These are phyloP conservation scores for Dactylonectria estremocensis DNA, from an alignment of 2,329 filamentous ascomycete genomes.

Conservation along the genomic window DNA sequence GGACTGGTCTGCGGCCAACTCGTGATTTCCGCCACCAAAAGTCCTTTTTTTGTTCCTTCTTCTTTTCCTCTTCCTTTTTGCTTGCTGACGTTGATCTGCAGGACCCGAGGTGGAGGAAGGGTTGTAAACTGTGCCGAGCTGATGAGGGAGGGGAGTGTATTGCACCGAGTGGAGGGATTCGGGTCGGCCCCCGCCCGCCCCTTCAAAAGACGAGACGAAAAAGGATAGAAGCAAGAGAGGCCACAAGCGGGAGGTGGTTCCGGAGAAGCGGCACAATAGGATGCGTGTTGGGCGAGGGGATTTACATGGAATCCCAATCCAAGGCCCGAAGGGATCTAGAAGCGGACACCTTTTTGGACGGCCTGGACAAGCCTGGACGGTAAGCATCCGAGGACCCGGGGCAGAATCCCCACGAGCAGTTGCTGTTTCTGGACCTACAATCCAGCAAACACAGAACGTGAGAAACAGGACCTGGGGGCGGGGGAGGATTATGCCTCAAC, in stretches of 20 bases:
- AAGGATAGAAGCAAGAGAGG: not conserved
- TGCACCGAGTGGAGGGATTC: not conserved
- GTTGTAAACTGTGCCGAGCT: too few relatives aligned
- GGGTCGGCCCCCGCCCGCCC: not conserved
- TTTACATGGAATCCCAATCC: not conserved
- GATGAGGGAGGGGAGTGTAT: too few relatives aligned
- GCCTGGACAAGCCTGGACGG: conserved; percentile 8
- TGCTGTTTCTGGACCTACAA: conserved; percentile 19
- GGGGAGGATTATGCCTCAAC: conserved; percentile 5
- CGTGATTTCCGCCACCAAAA: not conserved
- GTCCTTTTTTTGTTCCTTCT: not conserved
- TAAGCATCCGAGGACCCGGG: conserved; percentile 24
- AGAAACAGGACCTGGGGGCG: conserved; percentile 12
- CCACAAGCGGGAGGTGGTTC: not conserved
- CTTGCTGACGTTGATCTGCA: not conserved
- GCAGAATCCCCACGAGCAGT: conserved; percentile 20
- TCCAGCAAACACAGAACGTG: too few relatives aligned
- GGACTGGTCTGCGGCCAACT: not conserved
- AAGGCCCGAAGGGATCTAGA: not conserved
- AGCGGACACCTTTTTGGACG: not conserved
- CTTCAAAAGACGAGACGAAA: too few relatives aligned
- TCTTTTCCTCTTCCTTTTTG: not conserved
- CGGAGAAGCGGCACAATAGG: not conserved
- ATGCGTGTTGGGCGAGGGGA: not conserved
- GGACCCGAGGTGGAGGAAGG: not conserved